Conservation (phyloP, 2,329 filamentous ascomycete species). For the Hypoxylon sp. region DNA sequence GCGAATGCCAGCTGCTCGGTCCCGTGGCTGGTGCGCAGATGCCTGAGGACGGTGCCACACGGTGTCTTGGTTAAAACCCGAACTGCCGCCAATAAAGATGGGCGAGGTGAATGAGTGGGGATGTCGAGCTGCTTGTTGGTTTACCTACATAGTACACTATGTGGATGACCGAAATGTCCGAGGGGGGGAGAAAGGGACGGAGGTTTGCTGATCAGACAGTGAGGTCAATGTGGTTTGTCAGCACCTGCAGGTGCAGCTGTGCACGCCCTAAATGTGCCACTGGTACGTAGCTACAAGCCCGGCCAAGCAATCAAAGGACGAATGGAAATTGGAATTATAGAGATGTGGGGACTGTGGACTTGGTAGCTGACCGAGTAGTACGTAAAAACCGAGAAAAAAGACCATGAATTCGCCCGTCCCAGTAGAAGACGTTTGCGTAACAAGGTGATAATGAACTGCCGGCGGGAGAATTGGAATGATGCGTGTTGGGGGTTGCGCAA, state of each 20-base stretch:
- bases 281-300: slow-evolving; percentile 24
- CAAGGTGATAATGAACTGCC: slow-evolving; percentile 34
- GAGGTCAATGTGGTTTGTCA: slow-evolving; percentile 39
- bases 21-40: slow-evolving; percentile 38
- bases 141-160: slow-evolving; percentile 11
- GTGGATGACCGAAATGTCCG: slow-evolving; percentile 43
- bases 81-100: slow-evolving; percentile 32
- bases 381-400: slow-evolving; percentile 12
- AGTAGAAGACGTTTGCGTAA: slow-evolving; percentile 37
- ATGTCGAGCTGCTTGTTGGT: slow-evolving; percentile 30
- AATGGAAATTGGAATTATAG: slow-evolving; percentile 35
- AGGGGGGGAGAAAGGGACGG: slow-evolving; percentile 19
- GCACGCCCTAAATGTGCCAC: slow-evolving; percentile 40
- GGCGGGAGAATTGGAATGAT: slow-evolving; percentile 31
- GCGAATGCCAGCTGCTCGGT: slow-evolving; percentile 17
- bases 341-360: slow-evolving; percentile 29
- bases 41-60: slow-evolving; percentile 32
- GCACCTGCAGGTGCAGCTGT: slow-evolving; percentile 35
- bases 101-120: slow-evolving; percentile 22
- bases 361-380: slow-evolving; percentile 34
- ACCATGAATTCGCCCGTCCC: slow-evolving; percentile 10
- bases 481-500: slow-evolving; percentile 12
- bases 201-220: slow-evolving; percentile 31
- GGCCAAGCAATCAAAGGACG: slow-evolving; percentile 32
- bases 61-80: slow-evolving; percentile 24